Conservation (phyloP, 2,329 filamentous ascomycete genomes). For the Magnaporthiopsis rhizophila region DNA sequence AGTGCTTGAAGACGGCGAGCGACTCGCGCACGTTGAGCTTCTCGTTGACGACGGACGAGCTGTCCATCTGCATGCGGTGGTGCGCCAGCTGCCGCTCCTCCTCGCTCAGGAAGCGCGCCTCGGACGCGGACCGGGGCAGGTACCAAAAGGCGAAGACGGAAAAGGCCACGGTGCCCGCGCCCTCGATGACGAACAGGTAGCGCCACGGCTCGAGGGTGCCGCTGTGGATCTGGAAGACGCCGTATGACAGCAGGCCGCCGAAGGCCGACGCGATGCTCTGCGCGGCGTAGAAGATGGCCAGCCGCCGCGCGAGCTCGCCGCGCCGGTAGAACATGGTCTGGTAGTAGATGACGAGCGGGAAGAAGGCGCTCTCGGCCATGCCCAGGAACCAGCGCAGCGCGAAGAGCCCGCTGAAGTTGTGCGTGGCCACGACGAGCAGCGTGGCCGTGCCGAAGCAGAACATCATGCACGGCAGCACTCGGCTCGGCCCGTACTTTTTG, state of each 20-base stretch:
- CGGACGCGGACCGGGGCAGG: conserved; percentile 55
- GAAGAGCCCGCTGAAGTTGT: conserved; percentile 17
- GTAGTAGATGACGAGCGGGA: conserved; percentile 25
- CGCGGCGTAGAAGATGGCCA: conserved; percentile 51
- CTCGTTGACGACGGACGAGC: conserved; percentile 52
- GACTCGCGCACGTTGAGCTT: conserved; percentile 42
- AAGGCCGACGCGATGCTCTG: conserved; percentile 15
- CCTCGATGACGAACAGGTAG: conserved; percentile 48
- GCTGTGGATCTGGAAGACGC: conserved; percentile 38
- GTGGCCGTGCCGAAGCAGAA: conserved; percentile 57
- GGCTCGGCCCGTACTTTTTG: conserved; percentile 61
- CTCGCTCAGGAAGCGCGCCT: conserved; percentile 52
- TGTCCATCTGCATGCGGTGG: conserved; percentile 68
- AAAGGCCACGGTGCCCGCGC: conserved; percentile 49
- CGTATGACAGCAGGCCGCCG: conserved; percentile 27
- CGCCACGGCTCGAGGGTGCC: conserved; percentile 33
- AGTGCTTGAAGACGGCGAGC: conserved; percentile 41
- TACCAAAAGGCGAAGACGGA: conserved; percentile 61
- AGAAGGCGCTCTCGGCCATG: conserved; percentile 34
- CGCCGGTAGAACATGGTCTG: conserved; percentile 64
- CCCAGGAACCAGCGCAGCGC: conserved; percentile 57
- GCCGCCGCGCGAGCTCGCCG: conserved; percentile 59
- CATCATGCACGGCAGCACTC: conserved; percentile 65
- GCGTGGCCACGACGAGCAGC: conserved; percentile 44
- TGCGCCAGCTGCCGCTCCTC: conserved; percentile 62